Percentiles rank a stretch among this genome's conserved stretches.
Conservation (phyloP, 306 rosid genomes). For the Casuarina equisetifolia region DNA sequence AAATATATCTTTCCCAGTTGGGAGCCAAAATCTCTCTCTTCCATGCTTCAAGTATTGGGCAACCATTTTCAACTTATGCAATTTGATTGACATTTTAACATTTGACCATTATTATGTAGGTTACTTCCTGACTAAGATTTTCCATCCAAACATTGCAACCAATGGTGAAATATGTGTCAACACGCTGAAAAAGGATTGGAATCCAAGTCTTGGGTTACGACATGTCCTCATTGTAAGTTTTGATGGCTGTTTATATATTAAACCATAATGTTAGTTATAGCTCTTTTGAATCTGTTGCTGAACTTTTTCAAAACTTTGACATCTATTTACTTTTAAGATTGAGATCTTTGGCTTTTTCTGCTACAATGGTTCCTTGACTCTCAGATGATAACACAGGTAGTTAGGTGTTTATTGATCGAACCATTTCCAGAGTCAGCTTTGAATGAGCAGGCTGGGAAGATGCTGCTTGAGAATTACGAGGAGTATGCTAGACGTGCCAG, state of each 20-base stretch:
- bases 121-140: constrained; percentile 84
- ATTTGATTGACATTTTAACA: constrained; percentile 4
- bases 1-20: no score
- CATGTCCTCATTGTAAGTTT: constrained; percentile 84
- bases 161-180: constrained; percentile 98
- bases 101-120: constrained; percentile 52
- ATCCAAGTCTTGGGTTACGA: constrained; percentile 89
- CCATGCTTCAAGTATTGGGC: neutral
- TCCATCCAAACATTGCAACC: constrained; percentile 88
- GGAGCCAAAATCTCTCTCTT: no score
- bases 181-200: constrained; percentile 96
- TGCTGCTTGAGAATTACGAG: constrained; percentile 90
- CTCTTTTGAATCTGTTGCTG: neutral
- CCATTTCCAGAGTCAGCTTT: constrained; percentile 98
- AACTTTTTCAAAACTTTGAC: neutral
- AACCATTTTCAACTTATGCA: neutral
- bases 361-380: constrained; percentile 17
- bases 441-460: constrained; percentile 94
- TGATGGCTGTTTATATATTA: neutral
- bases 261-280: neutral
- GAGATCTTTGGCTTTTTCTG: constrained; percentile 16
- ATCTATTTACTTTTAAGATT: constrained; percentile 15
- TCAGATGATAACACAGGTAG: constrained; percentile 66
- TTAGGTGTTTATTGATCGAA: constrained; percentile 97
- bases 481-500: constrained; percentile 98